Percentiles rank a stretch among this genome's conserved stretches.
These are phyloP conservation scores for Carnegiea gigantea DNA, from an alignment of 179 eudicot species.

Conservation along the genomic window DNA sequence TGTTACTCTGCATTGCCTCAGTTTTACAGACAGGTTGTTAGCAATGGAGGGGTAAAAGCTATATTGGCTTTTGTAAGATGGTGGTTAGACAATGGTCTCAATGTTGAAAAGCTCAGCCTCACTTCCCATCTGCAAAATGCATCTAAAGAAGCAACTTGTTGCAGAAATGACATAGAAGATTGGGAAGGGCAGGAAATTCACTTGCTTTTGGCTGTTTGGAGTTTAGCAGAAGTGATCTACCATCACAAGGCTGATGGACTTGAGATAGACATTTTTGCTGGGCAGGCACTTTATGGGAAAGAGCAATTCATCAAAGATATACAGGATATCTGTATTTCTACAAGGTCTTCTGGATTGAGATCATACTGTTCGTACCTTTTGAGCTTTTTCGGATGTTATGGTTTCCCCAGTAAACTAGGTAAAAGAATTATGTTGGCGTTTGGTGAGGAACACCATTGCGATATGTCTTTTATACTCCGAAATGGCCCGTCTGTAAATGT, in stretches of 20 bases:
- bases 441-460: constrained; percentile 50
- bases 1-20: constrained; percentile 58
- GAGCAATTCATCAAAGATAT: constrained; percentile 50
- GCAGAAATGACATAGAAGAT: constrained; percentile 45
- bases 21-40: constrained; percentile 38
- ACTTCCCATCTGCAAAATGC: constrained; percentile 45
- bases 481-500: constrained; percentile 53
- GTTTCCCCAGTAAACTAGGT: constrained; percentile 68
- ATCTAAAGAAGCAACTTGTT: constrained; percentile 46
- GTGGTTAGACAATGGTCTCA: constrained; percentile 50
- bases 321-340: constrained; percentile 39
- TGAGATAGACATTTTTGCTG: constrained; percentile 32
- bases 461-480: constrained; percentile 52
- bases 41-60: constrained; percentile 45
- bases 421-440: constrained; percentile 43
- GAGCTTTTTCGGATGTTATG: constrained; percentile 60
- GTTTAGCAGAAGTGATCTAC: constrained; percentile 61
- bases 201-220: constrained; percentile 64
- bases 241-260: constrained; percentile 29
- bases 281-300: constrained; percentile 34
- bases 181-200: constrained; percentile 79
- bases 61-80: constrained; percentile 48
- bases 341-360: constrained; percentile 55
- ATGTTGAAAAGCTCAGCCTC: constrained; percentile 38
- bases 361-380: constrained; percentile 76